A percentile compares a stretch with the other conserved stretches of the same genome.
These are phyloP conservation scores for Aspergillus hortae DNA, from an alignment of 2,329 filamentous ascomycete species.

Conservation along the genomic window DNA sequence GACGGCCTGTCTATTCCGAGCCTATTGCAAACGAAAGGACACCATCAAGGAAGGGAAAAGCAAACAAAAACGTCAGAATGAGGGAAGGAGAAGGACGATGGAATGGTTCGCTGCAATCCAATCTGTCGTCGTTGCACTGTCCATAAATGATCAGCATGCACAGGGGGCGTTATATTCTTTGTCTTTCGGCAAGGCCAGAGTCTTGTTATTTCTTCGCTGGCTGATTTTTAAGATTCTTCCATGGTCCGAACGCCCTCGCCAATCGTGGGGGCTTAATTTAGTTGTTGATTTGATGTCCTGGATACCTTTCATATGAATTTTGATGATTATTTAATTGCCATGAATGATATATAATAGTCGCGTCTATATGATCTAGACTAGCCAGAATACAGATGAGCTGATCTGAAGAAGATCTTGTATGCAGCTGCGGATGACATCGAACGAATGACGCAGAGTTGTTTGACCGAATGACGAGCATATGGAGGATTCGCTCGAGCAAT, in stretches of 20 bases:
- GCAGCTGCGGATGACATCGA: not conserved
- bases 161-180: slow-evolving; percentile 13
- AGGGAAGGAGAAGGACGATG: not conserved
- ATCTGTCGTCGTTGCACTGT: not conserved
- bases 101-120: not conserved
- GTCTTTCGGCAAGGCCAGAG: not conserved
- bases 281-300: slow-evolving; percentile 7
- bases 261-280: slow-evolving; percentile 2
- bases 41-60: slow-evolving; percentile 1
- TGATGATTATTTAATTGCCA: slow-evolving; percentile 10
- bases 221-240: not conserved
- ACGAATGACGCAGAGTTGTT: not conserved
- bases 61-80: not conserved
- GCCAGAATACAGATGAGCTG: too few species aligned
- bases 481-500: too few species aligned
- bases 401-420: not conserved
- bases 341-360: not conserved
- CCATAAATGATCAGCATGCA: slow-evolving; percentile 12
- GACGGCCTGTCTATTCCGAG: not conserved
- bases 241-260: not conserved
- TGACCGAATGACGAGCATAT: too few species aligned
- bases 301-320: slow-evolving; percentile 14
- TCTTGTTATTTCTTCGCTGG: not conserved
- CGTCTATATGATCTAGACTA: too few species aligned
- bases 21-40: not conserved